phyloP scores from a whole-genome alignment of 768 basidiomycete genomes.

The Neoboletus brunneissimus region DNA sequence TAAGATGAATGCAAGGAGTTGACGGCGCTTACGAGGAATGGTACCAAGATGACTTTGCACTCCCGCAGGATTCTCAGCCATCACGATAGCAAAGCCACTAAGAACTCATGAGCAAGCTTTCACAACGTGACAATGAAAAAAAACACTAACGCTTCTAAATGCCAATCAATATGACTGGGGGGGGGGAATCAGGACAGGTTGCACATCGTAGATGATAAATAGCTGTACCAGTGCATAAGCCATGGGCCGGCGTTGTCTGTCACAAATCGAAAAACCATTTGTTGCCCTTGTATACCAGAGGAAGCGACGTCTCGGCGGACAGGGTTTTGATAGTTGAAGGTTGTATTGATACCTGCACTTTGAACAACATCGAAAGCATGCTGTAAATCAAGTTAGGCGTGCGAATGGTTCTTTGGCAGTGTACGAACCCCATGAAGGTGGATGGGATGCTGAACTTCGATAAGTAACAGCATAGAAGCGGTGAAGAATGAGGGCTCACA shows the following conservation, averaged over 20 bases:
- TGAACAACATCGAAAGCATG: constrained; percentile 37
- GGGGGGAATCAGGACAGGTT: background rate
- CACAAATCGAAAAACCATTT: constrained; percentile 52
- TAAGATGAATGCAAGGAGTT: background rate
- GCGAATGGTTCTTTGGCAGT: background rate
- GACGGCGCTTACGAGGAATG: constrained; percentile 14
- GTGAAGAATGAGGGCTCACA: constrained; percentile 15
- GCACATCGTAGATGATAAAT: background rate
- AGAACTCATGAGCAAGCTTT: background rate
- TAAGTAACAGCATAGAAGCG: background rate
- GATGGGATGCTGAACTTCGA: constrained; percentile 23
- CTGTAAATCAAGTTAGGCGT: constrained; percentile 16
- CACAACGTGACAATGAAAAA: background rate
- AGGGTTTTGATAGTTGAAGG: constrained; percentile 37
- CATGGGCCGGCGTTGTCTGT: constrained; percentile 67
- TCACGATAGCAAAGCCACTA: constrained; percentile 29
- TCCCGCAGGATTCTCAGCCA: constrained; percentile 25
- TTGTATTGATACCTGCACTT: constrained; percentile 21
- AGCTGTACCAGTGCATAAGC: constrained; percentile 40
- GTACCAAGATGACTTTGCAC: constrained; percentile 10
- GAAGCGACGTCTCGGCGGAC: constrained; percentile 34
- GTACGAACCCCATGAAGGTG: constrained; percentile 29
- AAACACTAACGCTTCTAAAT: constrained; percentile 23
- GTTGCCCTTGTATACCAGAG: constrained; percentile 32
- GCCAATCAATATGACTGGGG: constrained; percentile 31